Evolutionary conservation across 805 yeast genomes (phyloP).

Genomic region (Ogataea corticis): DNA sequence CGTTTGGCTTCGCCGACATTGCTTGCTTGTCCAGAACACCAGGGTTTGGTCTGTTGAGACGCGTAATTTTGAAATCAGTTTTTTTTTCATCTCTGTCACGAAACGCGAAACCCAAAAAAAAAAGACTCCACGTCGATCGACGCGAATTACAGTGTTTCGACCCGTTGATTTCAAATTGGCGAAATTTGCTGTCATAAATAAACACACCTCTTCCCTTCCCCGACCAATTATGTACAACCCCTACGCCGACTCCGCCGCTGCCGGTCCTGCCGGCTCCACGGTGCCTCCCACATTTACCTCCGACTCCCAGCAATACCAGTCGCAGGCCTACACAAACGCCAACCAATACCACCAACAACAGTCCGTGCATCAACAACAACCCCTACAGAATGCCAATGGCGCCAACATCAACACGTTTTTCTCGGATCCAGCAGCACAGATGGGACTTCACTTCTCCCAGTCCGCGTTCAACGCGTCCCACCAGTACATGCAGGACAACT

Average conservation of each 20-base stretch:
- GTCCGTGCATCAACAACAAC: conserved; percentile 10
- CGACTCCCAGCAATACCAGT: conserved; percentile 24
- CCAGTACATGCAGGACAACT: conserved; percentile 73
- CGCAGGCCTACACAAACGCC: conserved; percentile 13
- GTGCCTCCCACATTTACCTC: conserved; percentile 22
- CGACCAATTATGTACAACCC: conserved; percentile 41
- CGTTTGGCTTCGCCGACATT: conserved; percentile 23
- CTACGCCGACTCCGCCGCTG: conserved; percentile 36
- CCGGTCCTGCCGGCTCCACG: neutral
- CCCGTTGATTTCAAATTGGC: neutral
- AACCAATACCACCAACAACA: conserved; percentile 26
- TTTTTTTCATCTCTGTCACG: neutral
- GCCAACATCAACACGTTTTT: conserved; percentile 46
- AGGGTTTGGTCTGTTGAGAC: neutral
- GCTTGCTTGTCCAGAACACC: neutral
- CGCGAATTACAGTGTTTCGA: neutral
- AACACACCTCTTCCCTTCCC: neutral
- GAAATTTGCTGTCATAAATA: neutral
- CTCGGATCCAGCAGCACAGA: conserved; percentile 75
- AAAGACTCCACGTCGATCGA: neutral
- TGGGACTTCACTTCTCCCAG: conserved; percentile 88
- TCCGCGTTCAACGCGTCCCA: conserved; percentile 81
- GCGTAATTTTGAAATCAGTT: neutral
- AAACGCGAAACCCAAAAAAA: neutral
- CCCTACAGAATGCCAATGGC: conserved; percentile 19